Evolutionary conservation across 805 yeast genomes (phyloP).

Genomic region (Candida namnaoensis): DNA sequence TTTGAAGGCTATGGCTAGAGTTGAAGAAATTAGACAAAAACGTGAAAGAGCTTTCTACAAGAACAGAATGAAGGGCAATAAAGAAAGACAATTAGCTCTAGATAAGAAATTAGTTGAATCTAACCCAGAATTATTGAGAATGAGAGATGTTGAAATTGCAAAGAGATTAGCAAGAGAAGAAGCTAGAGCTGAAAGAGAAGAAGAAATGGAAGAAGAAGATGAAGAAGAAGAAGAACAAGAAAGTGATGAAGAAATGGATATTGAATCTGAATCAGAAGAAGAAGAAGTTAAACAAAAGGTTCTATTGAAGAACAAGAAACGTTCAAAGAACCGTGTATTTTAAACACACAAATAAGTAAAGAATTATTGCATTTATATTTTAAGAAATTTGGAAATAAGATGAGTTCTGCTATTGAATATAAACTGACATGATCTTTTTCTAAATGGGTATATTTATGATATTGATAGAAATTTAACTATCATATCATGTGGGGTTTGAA

Average conservation of each 20-base stretch:
- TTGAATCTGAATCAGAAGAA: conserved; percentile 36
- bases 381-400: too few relatives aligned
- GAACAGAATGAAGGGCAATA: conserved; percentile 98
- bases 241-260: conserved; percentile 41
- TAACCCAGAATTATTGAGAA: conserved; percentile 81
- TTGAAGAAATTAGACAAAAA: conserved; percentile 91
- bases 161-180: conserved; percentile 65
- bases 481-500: too few relatives aligned
- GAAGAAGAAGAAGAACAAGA: conserved; percentile 38
- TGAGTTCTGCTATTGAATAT: too few relatives aligned
- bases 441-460: too few relatives aligned
- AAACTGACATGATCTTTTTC: too few relatives aligned
- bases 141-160: conserved; percentile 89
- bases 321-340: conserved; percentile 14
- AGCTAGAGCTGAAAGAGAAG: conserved; percentile 42
- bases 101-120: conserved; percentile 85
- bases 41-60: conserved; percentile 98
- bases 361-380: too few relatives aligned
- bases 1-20: conserved; percentile 88
- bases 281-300: conserved; percentile 39
- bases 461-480: too few relatives aligned
- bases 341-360: neutral
- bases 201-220: conserved; percentile 34
- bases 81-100: conserved; percentile 72
- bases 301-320: conserved; percentile 19